A percentile compares a stretch with the other conserved stretches of the same genome.
Evolutionary conservation across 2,329 filamentous ascomycete genomes (phyloP).

Genomic region (Scytalidium sp.): DNA sequence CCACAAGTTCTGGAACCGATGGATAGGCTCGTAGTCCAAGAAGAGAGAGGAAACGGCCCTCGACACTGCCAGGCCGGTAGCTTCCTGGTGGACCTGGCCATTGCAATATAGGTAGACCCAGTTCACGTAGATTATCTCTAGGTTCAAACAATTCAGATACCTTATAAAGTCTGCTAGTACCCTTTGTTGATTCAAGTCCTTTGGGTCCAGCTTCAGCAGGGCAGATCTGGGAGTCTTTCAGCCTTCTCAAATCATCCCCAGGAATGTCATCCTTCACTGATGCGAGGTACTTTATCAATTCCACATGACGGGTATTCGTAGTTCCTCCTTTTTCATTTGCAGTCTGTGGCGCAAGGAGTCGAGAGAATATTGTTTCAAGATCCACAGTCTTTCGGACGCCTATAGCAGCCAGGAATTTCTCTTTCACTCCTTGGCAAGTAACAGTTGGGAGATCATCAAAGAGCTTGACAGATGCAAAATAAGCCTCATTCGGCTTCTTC

Average conservation of each 20-base stretch:
- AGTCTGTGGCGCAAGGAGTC: conserved; percentile 62
- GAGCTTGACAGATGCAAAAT: conserved; percentile 89
- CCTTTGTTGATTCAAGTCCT: conserved; percentile 51
- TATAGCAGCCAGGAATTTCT: conserved; percentile 79
- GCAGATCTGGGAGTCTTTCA: conserved; percentile 77
- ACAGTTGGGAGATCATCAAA: conserved; percentile 92
- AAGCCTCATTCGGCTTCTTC: conserved; percentile 80
- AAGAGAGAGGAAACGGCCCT: conserved; percentile 69
- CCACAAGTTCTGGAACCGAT: conserved; percentile 68
- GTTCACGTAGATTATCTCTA: conserved; percentile 62
- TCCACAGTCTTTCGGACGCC: conserved; percentile 96
- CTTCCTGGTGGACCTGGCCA: conserved; percentile 70
- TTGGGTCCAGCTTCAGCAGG: conserved; percentile 66
- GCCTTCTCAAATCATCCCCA: conserved; percentile 70
- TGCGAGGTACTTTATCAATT: conserved; percentile 90
- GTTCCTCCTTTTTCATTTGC: conserved; percentile 44
- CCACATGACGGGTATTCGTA: conserved; percentile 71
- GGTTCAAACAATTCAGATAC: conserved; percentile 82
- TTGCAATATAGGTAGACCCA: conserved; percentile 74
- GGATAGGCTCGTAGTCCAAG: conserved; percentile 76
- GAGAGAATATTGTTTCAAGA: conserved; percentile 86
- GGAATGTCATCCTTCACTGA: conserved; percentile 91
- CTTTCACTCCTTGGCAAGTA: conserved; percentile 76
- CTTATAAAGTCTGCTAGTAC: conserved; percentile 58
- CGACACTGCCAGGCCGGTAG: conserved; percentile 61